Base-by-base conservation (phyloP, 176 grass and related monocot genomes). In the Phyllostachys edulis region DNA sequence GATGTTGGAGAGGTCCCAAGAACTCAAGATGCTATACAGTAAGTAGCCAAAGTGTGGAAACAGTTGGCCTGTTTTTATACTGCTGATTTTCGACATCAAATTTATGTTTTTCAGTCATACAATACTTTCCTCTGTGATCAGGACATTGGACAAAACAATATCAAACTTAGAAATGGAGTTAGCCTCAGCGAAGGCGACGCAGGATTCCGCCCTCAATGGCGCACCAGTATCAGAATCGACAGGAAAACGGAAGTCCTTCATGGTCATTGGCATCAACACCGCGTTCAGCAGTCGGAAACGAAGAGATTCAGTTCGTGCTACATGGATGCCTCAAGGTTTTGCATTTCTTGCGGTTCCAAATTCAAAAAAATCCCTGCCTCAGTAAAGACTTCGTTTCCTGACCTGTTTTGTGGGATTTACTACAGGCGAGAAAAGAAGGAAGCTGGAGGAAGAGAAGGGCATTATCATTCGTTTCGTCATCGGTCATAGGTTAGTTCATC, bases 261-360 rank as follows among this genome's bases (percentile, higher is more conserved):
- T 97, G 92, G 95, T 97, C 78, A 62, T 97, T 6, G 95, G 95
- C 34, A 91, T 97, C 57, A 97, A 94, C 86, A 97, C 95, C 7
- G 95, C 95, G 12, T 97, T 97, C 85, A 97, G 95, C 84, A 97
- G 95, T 44, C 82, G 92, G 47, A 94, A 93, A 60, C 51, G 95
- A 34, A 86, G 95, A 85, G 95, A 97, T 56, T 97, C 95, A 56
- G 75, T 97, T 82, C 95, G 95, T 17, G 89, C 90, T 3, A 97
- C 92, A 13, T 97, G 95, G 95, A 94, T 97, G 92, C 95, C 92
- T 82, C 95, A 93, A 93, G 92, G 95, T 97, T 61, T 97, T 61
- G 73, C 27, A 49, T n/a, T 82, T 69, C 29, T 74, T 69, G 37
- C 77, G 46, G 24, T 45, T 71, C 7, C 42, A 39, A 13, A 20